A percentile compares a stretch with the other conserved stretches of the same genome.
These are phyloP conservation scores for Coprinopsis sp. DNA, from an alignment of 768 basidiomycete species.

Conservation along the genomic window DNA sequence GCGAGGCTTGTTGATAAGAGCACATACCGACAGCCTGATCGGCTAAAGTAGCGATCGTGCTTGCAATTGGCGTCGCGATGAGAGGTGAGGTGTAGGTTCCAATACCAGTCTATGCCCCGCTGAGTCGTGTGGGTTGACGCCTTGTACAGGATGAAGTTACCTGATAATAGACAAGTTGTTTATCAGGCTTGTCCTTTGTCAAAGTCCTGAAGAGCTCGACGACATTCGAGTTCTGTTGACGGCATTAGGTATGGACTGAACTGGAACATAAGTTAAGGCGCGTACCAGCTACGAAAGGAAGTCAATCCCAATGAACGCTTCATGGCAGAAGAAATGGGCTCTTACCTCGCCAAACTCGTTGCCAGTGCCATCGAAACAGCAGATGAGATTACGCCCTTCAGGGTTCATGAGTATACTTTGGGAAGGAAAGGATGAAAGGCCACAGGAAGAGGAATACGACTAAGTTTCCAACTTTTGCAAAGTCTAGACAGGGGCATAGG, in stretches of 20 bases:
- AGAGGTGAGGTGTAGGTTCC: slow-evolving; percentile 46
- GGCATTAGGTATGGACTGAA: neutral
- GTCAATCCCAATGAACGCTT: neutral
- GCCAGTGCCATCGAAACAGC: slow-evolving; percentile 54
- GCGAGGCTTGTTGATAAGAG: neutral
- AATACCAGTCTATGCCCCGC: slow-evolving; percentile 49
- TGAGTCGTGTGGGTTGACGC: too few relatives aligned
- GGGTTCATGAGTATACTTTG: neutral
- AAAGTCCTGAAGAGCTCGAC: slow-evolving; percentile 46
- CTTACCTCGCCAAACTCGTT: slow-evolving; percentile 24
- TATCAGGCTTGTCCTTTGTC: slow-evolving; percentile 44
- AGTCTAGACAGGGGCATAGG: too few relatives aligned
- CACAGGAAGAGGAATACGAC: too few relatives aligned
- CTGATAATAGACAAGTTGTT: slow-evolving; percentile 58
- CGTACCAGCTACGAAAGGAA: neutral
- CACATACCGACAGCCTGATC: neutral
- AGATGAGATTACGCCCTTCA: slow-evolving; percentile 1
- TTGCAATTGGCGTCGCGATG: slow-evolving; percentile 35
- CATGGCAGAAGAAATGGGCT: neutral
- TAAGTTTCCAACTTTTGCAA: too few relatives aligned
- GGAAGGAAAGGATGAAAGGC: neutral
- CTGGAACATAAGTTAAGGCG: neutral
- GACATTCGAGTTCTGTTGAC: slow-evolving; percentile 43
- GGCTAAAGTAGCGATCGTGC: neutral
- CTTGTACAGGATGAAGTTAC: too few relatives aligned